Base-by-base conservation (phyloP, 2,329 filamentous ascomycete species). In the Fusarium tupiense region DNA sequence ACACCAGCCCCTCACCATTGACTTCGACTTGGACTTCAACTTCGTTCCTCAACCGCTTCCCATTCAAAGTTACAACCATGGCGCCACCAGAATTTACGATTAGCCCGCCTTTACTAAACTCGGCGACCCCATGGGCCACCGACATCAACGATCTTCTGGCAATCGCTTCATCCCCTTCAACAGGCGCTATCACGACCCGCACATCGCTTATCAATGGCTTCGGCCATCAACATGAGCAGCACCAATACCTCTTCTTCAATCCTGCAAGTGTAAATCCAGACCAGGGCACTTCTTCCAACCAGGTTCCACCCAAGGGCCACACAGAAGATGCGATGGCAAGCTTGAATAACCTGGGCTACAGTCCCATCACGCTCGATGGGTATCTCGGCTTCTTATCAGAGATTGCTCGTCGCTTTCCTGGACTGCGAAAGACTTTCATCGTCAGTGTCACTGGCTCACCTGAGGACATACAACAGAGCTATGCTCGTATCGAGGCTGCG, bases 281-380 rank as follows among this genome's bases (percentile, higher is more conserved):
- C 4, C 77, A 64, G n/a, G 73, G 74, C 11, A 77, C 72, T 13
- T 71, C 53, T 1, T 78, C 77, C 1, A 60, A 19, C 13, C 78
- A 62, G 20, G 63, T 56, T 20, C 72, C 38, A 44, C 79, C 54
- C 49, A 74, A 14, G 1, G 64, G 50, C 2, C 69, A 73, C 9
- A 79, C 82, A 31, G 68, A 80, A 26, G 49, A 69, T 38, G 58
- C 69, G 19, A 66, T 76, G 7, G 86, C 85, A 6, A 89, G 86
- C 61, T 80, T 95, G 60, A 95, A 96, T 79, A 94, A 89, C 1
- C 84, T 94, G 5, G 93, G 93, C 9, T 96, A 95, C 81, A 93
- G 91, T 70, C 93, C 93, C 0, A 81, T 90, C 22, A 82, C 87
- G 0, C 85, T 95, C 0, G 76, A 83, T 16, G 81, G 83, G 19